Evolutionary conservation across 2,329 filamentous ascomycete genomes (phyloP).

Genomic region (Ceratocystis papillata): DNA sequence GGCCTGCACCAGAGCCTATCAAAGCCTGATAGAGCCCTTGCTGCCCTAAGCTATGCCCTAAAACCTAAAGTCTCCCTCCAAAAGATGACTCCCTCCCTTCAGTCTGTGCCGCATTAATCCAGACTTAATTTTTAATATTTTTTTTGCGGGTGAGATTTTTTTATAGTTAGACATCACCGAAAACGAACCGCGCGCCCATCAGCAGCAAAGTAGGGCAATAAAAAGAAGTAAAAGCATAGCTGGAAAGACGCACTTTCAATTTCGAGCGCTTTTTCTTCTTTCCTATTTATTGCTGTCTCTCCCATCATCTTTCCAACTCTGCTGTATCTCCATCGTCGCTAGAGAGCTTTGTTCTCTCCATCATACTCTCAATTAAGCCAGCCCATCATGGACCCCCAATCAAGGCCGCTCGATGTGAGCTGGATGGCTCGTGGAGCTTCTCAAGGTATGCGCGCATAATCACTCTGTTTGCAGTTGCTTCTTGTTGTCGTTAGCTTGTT

Average conservation of each 20-base stretch:
- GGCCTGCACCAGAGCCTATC: not conserved
- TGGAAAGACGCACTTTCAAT: not conserved
- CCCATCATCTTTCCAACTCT: not conserved
- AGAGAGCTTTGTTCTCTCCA: slow-evolving; percentile 17
- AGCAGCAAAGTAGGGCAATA: not conserved
- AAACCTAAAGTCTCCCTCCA: no score
- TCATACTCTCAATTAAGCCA: slow-evolving; percentile 25
- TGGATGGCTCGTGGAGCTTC: slow-evolving; percentile 76
- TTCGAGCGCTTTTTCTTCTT: not conserved
- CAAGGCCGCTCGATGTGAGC: slow-evolving; percentile 68
- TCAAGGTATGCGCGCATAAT: slow-evolving; percentile 52
- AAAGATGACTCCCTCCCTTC: no score
- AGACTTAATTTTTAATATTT: not conserved
- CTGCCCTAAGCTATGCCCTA: not conserved
- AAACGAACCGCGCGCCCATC: slow-evolving; percentile 4
- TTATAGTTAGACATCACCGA: slow-evolving; percentile 7
- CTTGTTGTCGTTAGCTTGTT: not conserved
- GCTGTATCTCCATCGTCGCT: slow-evolving; percentile 8
- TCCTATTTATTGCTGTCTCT: not conserved
- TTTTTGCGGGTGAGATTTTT: not conserved
- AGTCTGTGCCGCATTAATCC: not conserved
- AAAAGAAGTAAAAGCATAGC: no score
- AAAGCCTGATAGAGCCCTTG: not conserved
- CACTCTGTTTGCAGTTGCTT: not conserved
- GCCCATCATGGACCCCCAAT: slow-evolving; percentile 60